Base-by-base conservation (phyloP, 441 rosid genomes). In the Arabidopsis lyrata region DNA sequence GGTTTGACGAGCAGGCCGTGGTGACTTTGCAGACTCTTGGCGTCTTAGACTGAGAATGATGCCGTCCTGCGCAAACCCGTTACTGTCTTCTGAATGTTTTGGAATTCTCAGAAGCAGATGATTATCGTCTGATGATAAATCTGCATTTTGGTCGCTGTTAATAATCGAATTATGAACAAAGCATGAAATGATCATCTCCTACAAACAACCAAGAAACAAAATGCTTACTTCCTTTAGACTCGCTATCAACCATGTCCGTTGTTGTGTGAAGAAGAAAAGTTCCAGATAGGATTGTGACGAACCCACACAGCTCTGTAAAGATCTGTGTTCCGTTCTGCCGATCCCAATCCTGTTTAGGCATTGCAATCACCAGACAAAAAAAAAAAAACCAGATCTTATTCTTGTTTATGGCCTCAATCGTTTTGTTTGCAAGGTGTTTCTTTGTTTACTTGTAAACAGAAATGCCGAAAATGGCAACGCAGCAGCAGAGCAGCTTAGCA, bases 211-310 rank as follows among this genome's bases (percentile, higher is more conserved):
- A 58, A 10, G 5, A 58, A 58, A 18, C 15, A 10, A 8, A 14
- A 5, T 44, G 39, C 67, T n/a, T 63, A 63, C 67, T 63, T 63
- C 5, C 39, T 63, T 63, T 44, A 44, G 27, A 29, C 3, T 44
- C 67, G 1, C 4, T 84, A 62, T 86, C 92, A 65, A 71, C 86
- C 86, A 86, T 77, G 78, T 86, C 90, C 27, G 83, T 83, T 16
- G 86, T 83, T 68, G 77, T 83, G 83, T 84, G 90, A 54, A 84
- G 88, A 68, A 70, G 76, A 77, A 77, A 84, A 34, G 90, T 86
- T 45, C 86, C 88, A 18, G 86, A 81, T 18, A 86, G 79, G 72
- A 86, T 86, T 6, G 83, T 83, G 48, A 86, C 81, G 75, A 86
- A 86, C 69, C 88, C 90, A 59, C 90, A 84, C 63, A 83, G 63